A percentile compares a stretch with the other conserved stretches of the same genome.
Evolutionary conservation across 2,329 filamentous ascomycete genomes (phyloP).

Genomic region (Pseudopyrenochaeta lycopersici): DNA sequence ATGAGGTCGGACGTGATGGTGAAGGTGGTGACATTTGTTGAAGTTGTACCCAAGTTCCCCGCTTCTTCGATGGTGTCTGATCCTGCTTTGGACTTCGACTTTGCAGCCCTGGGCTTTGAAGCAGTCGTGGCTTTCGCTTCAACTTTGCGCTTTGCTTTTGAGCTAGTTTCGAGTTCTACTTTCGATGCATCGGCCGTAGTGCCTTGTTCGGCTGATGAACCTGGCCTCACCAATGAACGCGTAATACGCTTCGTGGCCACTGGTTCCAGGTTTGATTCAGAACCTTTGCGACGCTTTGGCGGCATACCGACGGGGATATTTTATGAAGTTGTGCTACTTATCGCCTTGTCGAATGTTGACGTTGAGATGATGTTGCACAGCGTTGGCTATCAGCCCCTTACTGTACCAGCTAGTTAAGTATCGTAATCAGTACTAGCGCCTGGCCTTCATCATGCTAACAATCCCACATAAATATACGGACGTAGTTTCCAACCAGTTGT

Average conservation of each 20-base stretch:
- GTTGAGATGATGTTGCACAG: no score
- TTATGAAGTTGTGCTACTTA: no score
- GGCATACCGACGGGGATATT: constrained; percentile 6
- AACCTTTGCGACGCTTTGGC: constrained; percentile 11
- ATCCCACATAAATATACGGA: no score
- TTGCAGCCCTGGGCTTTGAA: background rate
- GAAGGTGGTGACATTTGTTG: constrained; percentile 1
- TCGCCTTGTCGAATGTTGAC: no score
- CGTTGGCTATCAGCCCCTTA: no score
- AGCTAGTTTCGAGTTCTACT: background rate
- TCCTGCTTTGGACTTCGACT: background rate
- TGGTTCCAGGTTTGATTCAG: background rate
- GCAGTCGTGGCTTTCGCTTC: background rate
- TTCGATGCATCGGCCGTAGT: background rate
- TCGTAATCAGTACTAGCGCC: no score
- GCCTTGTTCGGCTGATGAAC: background rate
- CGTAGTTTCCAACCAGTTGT: no score
- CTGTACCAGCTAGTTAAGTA: no score
- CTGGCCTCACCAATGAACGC: constrained; percentile 14
- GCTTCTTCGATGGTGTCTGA: background rate
- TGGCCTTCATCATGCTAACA: no score
- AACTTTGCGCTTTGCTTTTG: background rate
- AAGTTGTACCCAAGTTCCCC: background rate
- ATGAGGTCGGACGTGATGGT: constrained; percentile 21
- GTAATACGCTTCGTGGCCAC: constrained; percentile 16